Conservation (phyloP, 768 basidiomycete species). For the Sistotremastrum suecicum region DNA sequence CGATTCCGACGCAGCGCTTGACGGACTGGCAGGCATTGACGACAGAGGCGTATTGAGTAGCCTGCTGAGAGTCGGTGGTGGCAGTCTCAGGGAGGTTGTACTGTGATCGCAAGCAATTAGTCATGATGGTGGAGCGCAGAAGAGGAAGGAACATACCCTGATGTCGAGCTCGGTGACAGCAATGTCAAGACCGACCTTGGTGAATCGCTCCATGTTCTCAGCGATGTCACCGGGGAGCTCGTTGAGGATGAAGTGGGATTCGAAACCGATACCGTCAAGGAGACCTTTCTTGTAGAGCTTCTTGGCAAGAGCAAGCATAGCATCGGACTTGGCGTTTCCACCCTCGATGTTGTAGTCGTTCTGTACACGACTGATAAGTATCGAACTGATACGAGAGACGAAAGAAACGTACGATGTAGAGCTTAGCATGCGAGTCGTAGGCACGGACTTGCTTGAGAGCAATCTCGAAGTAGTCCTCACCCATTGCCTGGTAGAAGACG, state of each 20-base stretch:
- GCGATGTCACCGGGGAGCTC: not conserved
- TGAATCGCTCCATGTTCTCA: constrained; percentile 1
- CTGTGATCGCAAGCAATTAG: not conserved
- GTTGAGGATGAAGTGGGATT: constrained; percentile 1
- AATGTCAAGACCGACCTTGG: constrained; percentile 1
- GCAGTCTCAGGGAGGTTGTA: not conserved
- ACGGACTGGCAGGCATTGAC: constrained; percentile 1
- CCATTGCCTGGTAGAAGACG: not conserved
- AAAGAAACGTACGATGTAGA: not conserved
- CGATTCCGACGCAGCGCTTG: not conserved
- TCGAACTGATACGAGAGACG: not conserved
- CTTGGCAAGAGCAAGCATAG: not conserved
- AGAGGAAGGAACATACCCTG: not conserved
- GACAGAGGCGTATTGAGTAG: not conserved
- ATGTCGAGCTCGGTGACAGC: constrained; percentile 1
- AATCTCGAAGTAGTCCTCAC: not conserved
- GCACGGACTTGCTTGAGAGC: not conserved
- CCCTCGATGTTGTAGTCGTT: constrained; percentile 2
- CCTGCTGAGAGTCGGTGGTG: not conserved
- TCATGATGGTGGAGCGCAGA: no score
- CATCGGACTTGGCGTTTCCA: not conserved
- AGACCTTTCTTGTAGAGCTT: not conserved
- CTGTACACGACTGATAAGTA: not conserved
- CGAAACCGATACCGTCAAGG: not conserved
- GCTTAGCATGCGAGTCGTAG: not conserved